Base-by-base conservation (phyloP, 129 eudicot species). In the Flaveria sonorensis region DNA sequence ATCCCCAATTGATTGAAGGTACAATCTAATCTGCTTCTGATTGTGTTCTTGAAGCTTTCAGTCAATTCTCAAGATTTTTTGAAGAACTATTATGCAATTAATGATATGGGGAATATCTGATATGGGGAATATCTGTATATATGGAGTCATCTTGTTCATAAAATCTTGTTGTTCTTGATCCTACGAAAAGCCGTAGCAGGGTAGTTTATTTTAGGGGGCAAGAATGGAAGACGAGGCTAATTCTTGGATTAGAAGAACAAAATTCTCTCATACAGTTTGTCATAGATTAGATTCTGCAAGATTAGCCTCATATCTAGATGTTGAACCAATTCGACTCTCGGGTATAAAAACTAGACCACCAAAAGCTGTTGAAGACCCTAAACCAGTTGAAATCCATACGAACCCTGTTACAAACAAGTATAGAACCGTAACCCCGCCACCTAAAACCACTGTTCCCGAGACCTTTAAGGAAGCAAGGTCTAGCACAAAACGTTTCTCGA, bases 211-310 rank as follows among this genome's bases (percentile, higher is more conserved):
- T 48, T 72, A 39, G 78, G 62, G 63, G 46, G 60, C 70, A 74
- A 73, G 71, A 70, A 92, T 93, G 98, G 91, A 84, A 21, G 90
- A 81, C 53, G 89, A 87, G 78, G 85, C 86, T 85, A 78, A 71
- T 85, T 93, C 96, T 73, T 93, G 98, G 98, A 83, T 90, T 28
- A 87, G 98, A 81, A 88, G 98, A 81, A 78, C 98, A 7, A 93
- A 93, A 46, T 93, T 86, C 42, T 93, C 94, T 21, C 96, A 88
- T 60, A 93, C 96, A 1, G 74, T 93, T 73, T 93, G 86, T 55
- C 96, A 93, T 78, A 85, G 96, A 57, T 82, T 88, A 32, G 96
- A 90, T 63, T 69, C 96, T 15, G 80, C 88, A 52, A 82, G 88
- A 56, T 84, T 85, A 80, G 86, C 87, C 79, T 74, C 89, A 60